Evolutionary conservation across 2,329 filamentous ascomycete species (phyloP), one percentile per base, ranked within the genome.

Genomic region (Hypoxylon sp.): DNA sequence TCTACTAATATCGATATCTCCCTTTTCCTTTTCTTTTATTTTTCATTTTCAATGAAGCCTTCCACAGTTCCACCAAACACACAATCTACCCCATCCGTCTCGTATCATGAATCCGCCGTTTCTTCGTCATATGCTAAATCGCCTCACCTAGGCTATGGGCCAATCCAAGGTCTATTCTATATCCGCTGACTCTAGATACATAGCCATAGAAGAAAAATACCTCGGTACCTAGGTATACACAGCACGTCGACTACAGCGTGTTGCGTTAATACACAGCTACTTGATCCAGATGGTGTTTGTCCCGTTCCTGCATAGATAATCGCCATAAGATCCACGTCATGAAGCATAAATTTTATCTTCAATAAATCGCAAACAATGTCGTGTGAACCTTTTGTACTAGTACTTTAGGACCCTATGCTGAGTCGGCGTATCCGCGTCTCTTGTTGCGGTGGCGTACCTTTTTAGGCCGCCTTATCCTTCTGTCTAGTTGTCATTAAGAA

Each of bases 31-130:
- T 14, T 38, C 21, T 34, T 21, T 1, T 7, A 30, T 5, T 2
- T 6, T 5, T 56, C 32, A 1, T 25, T 52, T 21, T n/a, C 38
- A 56, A 7, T 30, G 43, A 50, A 60, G 55, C 48, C 19, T 50
- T 55, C 25, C 43, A 53, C 34, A 23, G 53, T 66, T 62, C 25
- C 63, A 65, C 63, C 51, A 65, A 57, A 36, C 38, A 36, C 38
- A 49, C n/a, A 23, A 56, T 62, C 28, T 52, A 56, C 57, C 30
- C 57, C 11, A 61, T 46, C 36, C 49, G 23, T 59, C 53, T 59
- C 58, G 55, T 58, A 34, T 23, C 19, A 53, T 53, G 55, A 60
- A 34, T 13, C 17, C 48, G n/a, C 49, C 36, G 23, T 53, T 61
- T 62, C 38, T 32, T 48, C 45, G 36, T 38, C 50, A 28, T 60